Base-by-base conservation (phyloP, 2,329 filamentous ascomycete genomes). In the Arthrinium phaeospermum region DNA sequence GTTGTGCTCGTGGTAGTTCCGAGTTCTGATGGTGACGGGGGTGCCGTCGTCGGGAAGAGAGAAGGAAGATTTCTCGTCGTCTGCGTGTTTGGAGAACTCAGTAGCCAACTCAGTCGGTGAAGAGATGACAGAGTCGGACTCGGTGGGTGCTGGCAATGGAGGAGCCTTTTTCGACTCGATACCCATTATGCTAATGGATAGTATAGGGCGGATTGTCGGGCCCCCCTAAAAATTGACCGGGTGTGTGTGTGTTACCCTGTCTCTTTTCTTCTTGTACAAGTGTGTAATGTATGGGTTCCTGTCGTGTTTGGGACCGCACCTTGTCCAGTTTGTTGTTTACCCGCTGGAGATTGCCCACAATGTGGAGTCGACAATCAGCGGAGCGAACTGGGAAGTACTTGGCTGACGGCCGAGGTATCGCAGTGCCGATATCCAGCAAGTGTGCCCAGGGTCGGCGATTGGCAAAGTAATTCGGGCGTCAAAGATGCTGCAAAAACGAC, bases 1-100 rank as follows among this genome's bases (percentile, higher is more conserved):
- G 79, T 85, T 88, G 74, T 86, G 79, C 75, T 84, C 85, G 80
- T 90, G 88, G 80, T 90, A 88, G 78, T 89, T 87, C 73, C 89
- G 90, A 64, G 96, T 98, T 80, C 92, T 91, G 81, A 99, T 97
- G 73, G 94, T 98, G 79, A 99, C 92, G 57, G 95, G 95, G 70
- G 93, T 96, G 80, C 94, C 94, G 90, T 96, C 94, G 79, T 95
- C 93, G 72, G 93, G 94, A 70, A 96, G 89, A 49, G 92, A 94
- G 83, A 93, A 95, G 71, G 92, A 91, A 4, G 93, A 94, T 78
- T 89, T 93, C 82, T 90, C 89, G 82, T 91, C 89, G 76, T 89
- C 91, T 73, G 90, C 87, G 57, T n/a, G 57, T 75, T 89, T 88
- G 74, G 93, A 94, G 76, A 93, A 80, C 82, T 94, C 92, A 77